Evolutionary conservation across 768 basidiomycete species (phyloP).

Genomic region (Pulveroboletus sp.): DNA sequence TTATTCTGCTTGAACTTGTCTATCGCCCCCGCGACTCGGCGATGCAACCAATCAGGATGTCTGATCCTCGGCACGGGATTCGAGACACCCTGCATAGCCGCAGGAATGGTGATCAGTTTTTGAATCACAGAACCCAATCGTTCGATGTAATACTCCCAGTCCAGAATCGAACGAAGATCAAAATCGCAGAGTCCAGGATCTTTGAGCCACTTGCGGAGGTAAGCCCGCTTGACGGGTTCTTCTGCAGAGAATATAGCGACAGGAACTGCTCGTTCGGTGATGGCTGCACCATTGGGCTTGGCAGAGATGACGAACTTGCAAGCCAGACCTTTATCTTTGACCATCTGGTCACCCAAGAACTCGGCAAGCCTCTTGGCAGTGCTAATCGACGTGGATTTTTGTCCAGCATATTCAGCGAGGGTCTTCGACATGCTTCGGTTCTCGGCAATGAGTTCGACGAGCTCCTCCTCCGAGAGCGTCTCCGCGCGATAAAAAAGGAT

Average conservation of each 20-base stretch:
- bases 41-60: constrained; percentile 97
- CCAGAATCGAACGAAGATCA: constrained; percentile 89
- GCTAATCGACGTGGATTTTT: constrained; percentile 98
- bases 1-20: constrained; percentile 99
- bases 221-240: constrained; percentile 81
- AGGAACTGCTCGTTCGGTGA: constrained; percentile 95
- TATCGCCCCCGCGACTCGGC: constrained; percentile 80
- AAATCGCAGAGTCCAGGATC: constrained; percentile 84
- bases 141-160: constrained; percentile 99
- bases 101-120: constrained; percentile 98
- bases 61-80: constrained; percentile 95
- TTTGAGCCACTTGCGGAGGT: constrained; percentile 95
- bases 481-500: constrained; percentile 85
- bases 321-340: constrained; percentile 97
- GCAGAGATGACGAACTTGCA: constrained; percentile 99
- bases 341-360: constrained; percentile 97
- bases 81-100: constrained; percentile 94
- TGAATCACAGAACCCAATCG: constrained; percentile 97
- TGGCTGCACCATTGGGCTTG: constrained; percentile 86
- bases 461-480: constrained; percentile 83
- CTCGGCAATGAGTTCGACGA: constrained; percentile 97
- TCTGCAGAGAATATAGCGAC: constrained; percentile 98
- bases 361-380: constrained; percentile 94
- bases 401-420: constrained; percentile 89
- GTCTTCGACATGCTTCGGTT: constrained; percentile 98